Evolutionary conservation across 352 stramenopile genomes (phyloP), one percentile per base, ranked within the genome.

Genomic region (Phytopythium boreale): DNA sequence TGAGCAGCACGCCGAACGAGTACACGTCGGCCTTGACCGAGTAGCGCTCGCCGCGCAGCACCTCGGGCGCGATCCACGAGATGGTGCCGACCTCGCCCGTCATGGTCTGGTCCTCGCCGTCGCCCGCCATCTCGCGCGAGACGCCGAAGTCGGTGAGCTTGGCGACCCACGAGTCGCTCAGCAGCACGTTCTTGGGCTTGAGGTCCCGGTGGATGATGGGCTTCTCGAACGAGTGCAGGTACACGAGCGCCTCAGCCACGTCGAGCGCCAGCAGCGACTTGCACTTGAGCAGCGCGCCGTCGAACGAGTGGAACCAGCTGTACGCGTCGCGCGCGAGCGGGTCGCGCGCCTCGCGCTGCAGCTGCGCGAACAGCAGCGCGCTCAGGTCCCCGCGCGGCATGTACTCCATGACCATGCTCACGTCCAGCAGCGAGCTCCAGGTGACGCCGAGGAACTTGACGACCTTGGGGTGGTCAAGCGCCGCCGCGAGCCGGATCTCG

Each of bases 11-110:
- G 22, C 84, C 85, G 62, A 91, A 85, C 9, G 79, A 87, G 69
- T 91, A 94, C 22, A 94, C 76, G 57, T 94, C 85, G 5, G 82
- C 77, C 63, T 86, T 85, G 59, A 88, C 76, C 19, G 75, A 87
- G 68, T 88, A 93, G 4, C 76, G 67, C 51, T 89, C 68, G 27
- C 79, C 79, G 20, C 69, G 61, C 34, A 94, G 62, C 26, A 93
- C 80, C 68, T 94, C 85, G 0, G 85, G 85, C 5, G 84, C 84
- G 11, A 61, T 74, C 67, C 67, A 74, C 34, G 68, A 62, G 44
- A 74, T 69, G 62, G 58, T 72, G 49, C 82, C 82, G 55, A 79
- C 77, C 41, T 84, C 77, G 1, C 76, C 76, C 36, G 79, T 82
- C 71, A 80, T 84, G 14, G 73, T 80, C 47, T 65, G 62, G 29